Evolutionary conservation across 2,329 filamentous ascomycete species (phyloP).

Genomic region (Penicillium capsulatum): DNA sequence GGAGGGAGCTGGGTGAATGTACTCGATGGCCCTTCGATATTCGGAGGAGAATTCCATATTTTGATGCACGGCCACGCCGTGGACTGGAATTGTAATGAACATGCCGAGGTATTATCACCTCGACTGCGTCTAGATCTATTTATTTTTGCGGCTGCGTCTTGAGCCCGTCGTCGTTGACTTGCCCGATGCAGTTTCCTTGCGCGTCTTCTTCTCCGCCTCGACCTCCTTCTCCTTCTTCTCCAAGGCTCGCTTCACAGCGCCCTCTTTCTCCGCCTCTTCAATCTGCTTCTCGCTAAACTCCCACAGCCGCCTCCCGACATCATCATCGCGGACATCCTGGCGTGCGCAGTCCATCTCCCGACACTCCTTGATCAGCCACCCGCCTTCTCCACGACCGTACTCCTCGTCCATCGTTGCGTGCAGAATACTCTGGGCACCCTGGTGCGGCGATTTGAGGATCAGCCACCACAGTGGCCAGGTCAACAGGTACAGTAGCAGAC

Average conservation of each 20-base stretch:
- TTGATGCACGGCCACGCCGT: too few species aligned
- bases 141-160: conserved; percentile 38
- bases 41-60: conserved; percentile 53
- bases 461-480: conserved; percentile 83
- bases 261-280: conserved; percentile 73
- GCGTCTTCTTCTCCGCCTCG: conserved; percentile 20
- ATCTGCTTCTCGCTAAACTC: conserved; percentile 81
- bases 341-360: conserved; percentile 67
- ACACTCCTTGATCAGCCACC: conserved; percentile 83
- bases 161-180: conserved; percentile 37
- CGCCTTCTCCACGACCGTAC: conserved; percentile 62
- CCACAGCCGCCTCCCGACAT: conserved; percentile 80
- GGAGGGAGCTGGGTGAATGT: too few species aligned
- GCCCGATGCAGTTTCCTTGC: conserved; percentile 18
- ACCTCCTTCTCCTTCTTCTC: conserved; percentile 51
- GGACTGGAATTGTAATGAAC: too few species aligned
- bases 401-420: conserved; percentile 78
- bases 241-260: conserved; percentile 59
- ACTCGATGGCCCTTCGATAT: too few species aligned
- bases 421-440: conserved; percentile 82
- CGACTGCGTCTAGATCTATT: conserved; percentile 48
- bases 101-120: too few species aligned
- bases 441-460: conserved; percentile 74
- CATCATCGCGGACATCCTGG: conserved; percentile 72
- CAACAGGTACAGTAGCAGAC: conserved; percentile 69